phyloP scores from a whole-genome alignment of 352 stramenopile genomes.

The Halophytophthora polymorphica region DNA sequence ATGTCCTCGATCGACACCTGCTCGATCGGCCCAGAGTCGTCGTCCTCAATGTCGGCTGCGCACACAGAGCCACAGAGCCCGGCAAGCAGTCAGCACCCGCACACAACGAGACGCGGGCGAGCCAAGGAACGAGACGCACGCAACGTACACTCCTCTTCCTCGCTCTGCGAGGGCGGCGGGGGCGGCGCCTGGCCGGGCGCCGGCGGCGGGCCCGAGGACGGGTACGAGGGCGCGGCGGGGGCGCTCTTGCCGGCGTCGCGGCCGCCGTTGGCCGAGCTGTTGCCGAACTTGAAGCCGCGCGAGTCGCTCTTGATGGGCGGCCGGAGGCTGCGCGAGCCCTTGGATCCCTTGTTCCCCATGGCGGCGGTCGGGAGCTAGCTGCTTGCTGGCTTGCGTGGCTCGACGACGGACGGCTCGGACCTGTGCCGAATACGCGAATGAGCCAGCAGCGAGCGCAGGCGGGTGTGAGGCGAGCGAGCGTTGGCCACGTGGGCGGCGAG shows the following conservation, averaged over 20 bases:
- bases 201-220: conserved; percentile 29
- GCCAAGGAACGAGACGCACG: not conserved
- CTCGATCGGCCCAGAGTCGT: conserved; percentile 77
- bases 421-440: conserved; percentile 26
- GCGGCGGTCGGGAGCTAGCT: conserved; percentile 6
- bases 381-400: no score
- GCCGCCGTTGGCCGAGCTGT: conserved; percentile 29
- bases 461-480: not conserved
- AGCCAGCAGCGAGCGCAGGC: conserved; percentile 11
- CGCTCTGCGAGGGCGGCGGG: conserved; percentile 18
- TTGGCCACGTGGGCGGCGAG: not conserved
- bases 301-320: conserved; percentile 84
- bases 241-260: conserved; percentile 73
- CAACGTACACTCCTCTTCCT: conserved; percentile 68
- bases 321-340: conserved; percentile 58
- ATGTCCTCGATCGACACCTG: conserved; percentile 84
- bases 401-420: not conserved
- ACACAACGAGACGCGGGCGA: conserved; percentile 8
- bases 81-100: no score
- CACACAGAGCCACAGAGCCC: conserved; percentile 4
- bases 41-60: conserved; percentile 73
- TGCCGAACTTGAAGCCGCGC: conserved; percentile 75
- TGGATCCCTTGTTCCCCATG: conserved; percentile 87
- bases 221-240: conserved; percentile 61
- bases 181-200: conserved; percentile 23